Conservation (phyloP, 2,329 filamentous ascomycete genomes). For the Leptographium radiaticola region DNA sequence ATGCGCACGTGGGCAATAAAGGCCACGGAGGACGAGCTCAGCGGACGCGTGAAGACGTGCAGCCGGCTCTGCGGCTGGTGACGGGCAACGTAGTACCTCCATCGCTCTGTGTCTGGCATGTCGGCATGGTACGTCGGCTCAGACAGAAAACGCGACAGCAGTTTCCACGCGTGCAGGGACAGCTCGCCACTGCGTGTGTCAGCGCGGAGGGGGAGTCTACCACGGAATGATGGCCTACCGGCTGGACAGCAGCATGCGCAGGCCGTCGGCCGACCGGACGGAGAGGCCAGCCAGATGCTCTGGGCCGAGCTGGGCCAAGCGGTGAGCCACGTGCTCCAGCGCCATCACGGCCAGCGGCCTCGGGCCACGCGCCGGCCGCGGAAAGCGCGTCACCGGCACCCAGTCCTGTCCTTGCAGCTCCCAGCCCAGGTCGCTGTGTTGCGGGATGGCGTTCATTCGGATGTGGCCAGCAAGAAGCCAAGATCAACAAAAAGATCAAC, state of each 20-base stretch:
- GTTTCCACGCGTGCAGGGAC: slow-evolving; percentile 4
- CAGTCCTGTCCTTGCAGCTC: not conserved
- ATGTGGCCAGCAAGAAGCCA: not conserved
- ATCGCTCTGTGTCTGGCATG: not conserved
- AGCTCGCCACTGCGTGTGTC: not conserved
- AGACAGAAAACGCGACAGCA: not conserved
- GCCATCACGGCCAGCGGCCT: slow-evolving; percentile 6
- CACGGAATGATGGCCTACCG: not conserved
- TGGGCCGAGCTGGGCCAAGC: not conserved
- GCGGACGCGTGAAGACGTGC: not conserved
- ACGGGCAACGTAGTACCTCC: not conserved
- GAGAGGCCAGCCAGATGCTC: slow-evolving; percentile 2
- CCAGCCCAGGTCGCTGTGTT: not conserved
- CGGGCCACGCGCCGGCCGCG: slow-evolving; percentile 2
- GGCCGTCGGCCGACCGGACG: not conserved
- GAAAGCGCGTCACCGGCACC: not conserved
- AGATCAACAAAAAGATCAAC: too few species aligned
- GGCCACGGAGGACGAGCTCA: slow-evolving; percentile 9
- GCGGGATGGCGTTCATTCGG: not conserved
- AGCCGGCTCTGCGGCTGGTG: not conserved
- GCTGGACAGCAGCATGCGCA: not conserved
- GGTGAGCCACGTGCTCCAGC: slow-evolving; percentile 1
- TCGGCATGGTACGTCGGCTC: not conserved
- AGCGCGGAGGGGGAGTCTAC: too few species aligned
- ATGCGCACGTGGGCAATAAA: slow-evolving; percentile 18